These are phyloP conservation scores for Penicillium soppii DNA, from an alignment of 495 filamentous ascomycete species.

Conservation along the genomic window DNA sequence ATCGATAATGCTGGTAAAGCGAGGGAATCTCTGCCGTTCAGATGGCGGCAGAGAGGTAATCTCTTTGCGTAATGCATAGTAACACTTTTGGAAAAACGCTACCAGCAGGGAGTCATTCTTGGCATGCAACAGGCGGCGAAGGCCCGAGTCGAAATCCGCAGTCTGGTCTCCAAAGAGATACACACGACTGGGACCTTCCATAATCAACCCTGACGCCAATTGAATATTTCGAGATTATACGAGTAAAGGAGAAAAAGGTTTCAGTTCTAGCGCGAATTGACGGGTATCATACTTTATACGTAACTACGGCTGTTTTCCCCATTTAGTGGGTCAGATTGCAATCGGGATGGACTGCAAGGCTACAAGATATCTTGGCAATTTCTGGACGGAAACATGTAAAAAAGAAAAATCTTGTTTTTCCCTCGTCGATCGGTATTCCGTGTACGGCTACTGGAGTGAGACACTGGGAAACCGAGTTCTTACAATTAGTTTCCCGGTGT, in stretches of 20 bases:
- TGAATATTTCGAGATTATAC: conserved; percentile 14
- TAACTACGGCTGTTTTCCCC: neutral
- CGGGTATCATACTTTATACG: conserved; percentile 26
- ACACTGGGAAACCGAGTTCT: neutral
- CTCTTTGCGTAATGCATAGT: conserved; percentile 62
- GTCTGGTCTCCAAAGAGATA: conserved; percentile 80
- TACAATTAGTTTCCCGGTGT: conserved; percentile 2
- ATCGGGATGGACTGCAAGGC: conserved; percentile 4
- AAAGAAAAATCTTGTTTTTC: neutral
- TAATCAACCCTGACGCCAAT: conserved; percentile 19
- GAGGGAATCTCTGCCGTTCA: conserved; percentile 61
- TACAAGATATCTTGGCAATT: conserved; percentile 7
- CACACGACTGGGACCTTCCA: conserved; percentile 35
- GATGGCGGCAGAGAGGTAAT: conserved; percentile 57
- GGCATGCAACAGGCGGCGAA: conserved; percentile 60
- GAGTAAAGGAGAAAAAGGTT: conserved; percentile 8
- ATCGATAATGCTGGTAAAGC: conserved; percentile 68
- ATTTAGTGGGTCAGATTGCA: conserved; percentile 6
- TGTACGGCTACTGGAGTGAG: neutral
- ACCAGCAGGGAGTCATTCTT: conserved; percentile 64
- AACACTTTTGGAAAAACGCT: conserved; percentile 63
- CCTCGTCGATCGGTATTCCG: neutral
- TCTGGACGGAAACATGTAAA: neutral
- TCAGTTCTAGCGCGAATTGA: neutral
- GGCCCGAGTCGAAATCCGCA: conserved; percentile 64